phyloP scores from a whole-genome alignment of 2,329 filamentous ascomycete species.

The Colletotrichum musae region DNA sequence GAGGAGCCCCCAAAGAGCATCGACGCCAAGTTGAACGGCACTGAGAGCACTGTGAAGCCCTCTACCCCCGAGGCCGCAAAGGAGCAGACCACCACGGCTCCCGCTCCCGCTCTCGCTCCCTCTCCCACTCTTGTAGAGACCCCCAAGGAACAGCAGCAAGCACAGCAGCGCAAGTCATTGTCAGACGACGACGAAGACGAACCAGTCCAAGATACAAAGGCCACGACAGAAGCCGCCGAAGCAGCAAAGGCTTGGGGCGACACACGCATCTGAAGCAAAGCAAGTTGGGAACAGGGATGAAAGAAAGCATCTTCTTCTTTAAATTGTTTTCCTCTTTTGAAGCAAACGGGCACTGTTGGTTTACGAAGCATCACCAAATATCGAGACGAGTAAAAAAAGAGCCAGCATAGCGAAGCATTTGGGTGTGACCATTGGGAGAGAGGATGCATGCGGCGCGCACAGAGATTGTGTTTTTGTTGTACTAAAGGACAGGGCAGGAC shows the following conservation, averaged over 20 bases:
- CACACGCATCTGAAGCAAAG: constrained; percentile 15
- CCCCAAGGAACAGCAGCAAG: constrained; percentile 1
- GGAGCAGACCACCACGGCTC: constrained; percentile 1
- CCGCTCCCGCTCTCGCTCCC: too few species aligned
- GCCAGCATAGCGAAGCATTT: constrained; percentile 8
- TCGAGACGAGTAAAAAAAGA: neutral
- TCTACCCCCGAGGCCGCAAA: constrained; percentile 1
- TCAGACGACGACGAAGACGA: constrained; percentile 18
- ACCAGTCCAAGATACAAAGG: constrained; percentile 18
- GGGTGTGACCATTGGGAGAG: neutral
- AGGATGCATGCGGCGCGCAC: neutral
- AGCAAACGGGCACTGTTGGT: too few species aligned
- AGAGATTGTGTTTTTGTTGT: neutral
- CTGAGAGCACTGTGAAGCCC: neutral
- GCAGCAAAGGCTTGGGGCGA: constrained; percentile 36
- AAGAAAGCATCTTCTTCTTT: neutral
- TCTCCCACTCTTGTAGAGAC: neutral
- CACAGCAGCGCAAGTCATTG: neutral
- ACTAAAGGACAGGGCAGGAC: neutral
- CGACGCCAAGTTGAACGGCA: constrained; percentile 1
- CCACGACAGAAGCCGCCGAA: constrained; percentile 36
- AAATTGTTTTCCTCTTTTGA: too few species aligned
- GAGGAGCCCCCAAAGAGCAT: neutral
- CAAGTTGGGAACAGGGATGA: neutral
- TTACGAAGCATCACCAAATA: neutral